phyloP scores from a whole-genome alignment of 2,329 filamentous ascomycete genomes.

The Trichoderma endophyticum region DNA sequence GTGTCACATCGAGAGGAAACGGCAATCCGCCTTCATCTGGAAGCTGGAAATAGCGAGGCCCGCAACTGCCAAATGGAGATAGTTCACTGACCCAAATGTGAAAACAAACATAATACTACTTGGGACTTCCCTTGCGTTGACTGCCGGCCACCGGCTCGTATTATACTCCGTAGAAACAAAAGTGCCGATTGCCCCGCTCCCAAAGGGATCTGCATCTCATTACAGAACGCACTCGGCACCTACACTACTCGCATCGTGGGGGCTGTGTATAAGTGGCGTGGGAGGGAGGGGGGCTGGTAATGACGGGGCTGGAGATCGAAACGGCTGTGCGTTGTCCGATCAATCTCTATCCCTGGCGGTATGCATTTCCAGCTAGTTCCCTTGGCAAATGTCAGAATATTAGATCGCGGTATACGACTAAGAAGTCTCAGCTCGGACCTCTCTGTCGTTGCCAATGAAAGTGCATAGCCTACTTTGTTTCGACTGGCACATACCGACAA shows the following conservation, averaged over 20 bases:
- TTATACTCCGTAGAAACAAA: not conserved
- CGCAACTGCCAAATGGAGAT: constrained; percentile 1
- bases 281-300: not conserved
- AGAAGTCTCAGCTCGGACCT: not conserved
- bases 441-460: not conserved
- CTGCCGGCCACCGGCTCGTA: not conserved
- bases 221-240: not conserved
- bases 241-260: not conserved
- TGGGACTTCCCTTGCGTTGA: not conserved
- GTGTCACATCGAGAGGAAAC: not conserved
- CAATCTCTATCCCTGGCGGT: not conserved
- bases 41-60: not conserved
- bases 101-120: not conserved
- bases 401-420: not conserved
- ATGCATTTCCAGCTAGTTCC: not conserved
- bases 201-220: not conserved
- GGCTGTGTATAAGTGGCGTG: not conserved
- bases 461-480: not conserved
- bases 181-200: constrained; percentile 6
- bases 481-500: not conserved
- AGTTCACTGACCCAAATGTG: not conserved
- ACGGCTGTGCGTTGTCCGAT: not conserved
- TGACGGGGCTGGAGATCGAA: not conserved
- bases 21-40: constrained; percentile 11
- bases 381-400: not conserved